Percentiles rank a stretch among this genome's conserved stretches.
These are phyloP conservation scores for Sphaerulina populicola DNA, from an alignment of 2,329 filamentous ascomycete species.

Conservation along the genomic window DNA sequence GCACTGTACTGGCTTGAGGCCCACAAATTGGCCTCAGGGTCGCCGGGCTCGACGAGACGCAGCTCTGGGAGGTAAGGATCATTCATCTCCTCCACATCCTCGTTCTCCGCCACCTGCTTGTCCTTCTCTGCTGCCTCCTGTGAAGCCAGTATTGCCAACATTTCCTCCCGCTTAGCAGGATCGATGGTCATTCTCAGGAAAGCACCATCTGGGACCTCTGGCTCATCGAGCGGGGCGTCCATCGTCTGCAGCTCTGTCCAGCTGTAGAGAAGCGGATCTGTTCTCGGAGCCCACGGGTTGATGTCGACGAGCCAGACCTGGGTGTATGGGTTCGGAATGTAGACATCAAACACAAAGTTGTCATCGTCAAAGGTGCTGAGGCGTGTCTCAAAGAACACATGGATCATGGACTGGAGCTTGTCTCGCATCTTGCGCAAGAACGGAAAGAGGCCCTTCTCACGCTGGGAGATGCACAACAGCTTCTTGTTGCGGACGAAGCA, in stretches of 20 bases:
- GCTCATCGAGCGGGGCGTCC: conserved; percentile 45
- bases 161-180: conserved; percentile 11
- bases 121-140: conserved; percentile 5
- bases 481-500: conserved; percentile 82
- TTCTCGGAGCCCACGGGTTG: conserved; percentile 86
- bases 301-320: conserved; percentile 83
- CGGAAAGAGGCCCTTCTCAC: conserved; percentile 82
- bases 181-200: conserved; percentile 24
- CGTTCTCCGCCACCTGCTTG: conserved; percentile 8
- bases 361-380: conserved; percentile 74
- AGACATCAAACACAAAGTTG: conserved; percentile 85
- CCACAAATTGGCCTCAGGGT: conserved; percentile 83
- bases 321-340: conserved; percentile 68
- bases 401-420: conserved; percentile 59
- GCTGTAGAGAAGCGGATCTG: conserved; percentile 79
- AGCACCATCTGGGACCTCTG: conserved; percentile 13
- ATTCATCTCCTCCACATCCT: conserved; percentile 42
- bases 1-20: conserved; percentile 81
- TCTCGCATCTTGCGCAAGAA: conserved; percentile 65
- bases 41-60: conserved; percentile 70
- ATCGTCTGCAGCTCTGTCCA: conserved; percentile 80
- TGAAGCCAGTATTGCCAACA: conserved; percentile 5
- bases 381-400: conserved; percentile 66
- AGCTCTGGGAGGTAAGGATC: conserved; percentile 65
- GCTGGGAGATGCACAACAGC: conserved; percentile 75